Evolutionary conservation across 2,329 filamentous ascomycete species (phyloP).

Genomic region (Apiospora kogelbergensis): DNA sequence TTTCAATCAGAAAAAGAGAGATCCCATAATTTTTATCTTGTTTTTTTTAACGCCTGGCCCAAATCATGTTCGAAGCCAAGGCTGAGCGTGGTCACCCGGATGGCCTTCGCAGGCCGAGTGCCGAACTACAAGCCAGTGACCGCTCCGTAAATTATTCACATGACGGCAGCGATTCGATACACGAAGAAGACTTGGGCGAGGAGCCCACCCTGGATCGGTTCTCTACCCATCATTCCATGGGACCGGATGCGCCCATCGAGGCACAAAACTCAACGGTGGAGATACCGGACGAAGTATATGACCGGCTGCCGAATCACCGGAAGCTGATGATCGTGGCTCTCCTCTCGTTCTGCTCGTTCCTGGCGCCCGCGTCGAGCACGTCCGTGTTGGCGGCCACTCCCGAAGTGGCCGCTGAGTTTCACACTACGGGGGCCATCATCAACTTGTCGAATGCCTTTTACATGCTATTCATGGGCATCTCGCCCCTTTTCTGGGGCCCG

Average conservation of each 20-base stretch:
- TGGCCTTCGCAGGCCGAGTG: slow-evolving; percentile 1
- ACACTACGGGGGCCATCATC: slow-evolving; percentile 67
- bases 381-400: slow-evolving; percentile 72
- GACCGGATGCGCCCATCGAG: slow-evolving; percentile 30
- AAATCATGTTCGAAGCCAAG: slow-evolving; percentile 10
- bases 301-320: slow-evolving; percentile 57
- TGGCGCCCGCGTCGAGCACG: slow-evolving; percentile 74
- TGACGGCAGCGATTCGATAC: slow-evolving; percentile 18
- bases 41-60: neutral
- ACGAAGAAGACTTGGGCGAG: slow-evolving; percentile 5
- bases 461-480: slow-evolving; percentile 70
- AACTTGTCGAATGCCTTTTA: slow-evolving; percentile 74
- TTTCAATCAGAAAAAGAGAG: neutral
- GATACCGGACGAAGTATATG: slow-evolving; percentile 60
- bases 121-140: slow-evolving; percentile 7
- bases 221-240: slow-evolving; percentile 30
- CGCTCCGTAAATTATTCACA: slow-evolving; percentile 8
- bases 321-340: slow-evolving; percentile 69
- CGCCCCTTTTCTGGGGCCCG: slow-evolving; percentile 71
- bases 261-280: slow-evolving; percentile 32
- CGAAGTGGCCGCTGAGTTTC: slow-evolving; percentile 66
- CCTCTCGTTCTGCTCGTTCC: slow-evolving; percentile 72
- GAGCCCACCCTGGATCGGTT: slow-evolving; percentile 25
- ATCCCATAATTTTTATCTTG: neutral
- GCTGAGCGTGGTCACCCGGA: neutral